Conservation (phyloP, 257 asterid species). For the Solanum virginianum region DNA sequence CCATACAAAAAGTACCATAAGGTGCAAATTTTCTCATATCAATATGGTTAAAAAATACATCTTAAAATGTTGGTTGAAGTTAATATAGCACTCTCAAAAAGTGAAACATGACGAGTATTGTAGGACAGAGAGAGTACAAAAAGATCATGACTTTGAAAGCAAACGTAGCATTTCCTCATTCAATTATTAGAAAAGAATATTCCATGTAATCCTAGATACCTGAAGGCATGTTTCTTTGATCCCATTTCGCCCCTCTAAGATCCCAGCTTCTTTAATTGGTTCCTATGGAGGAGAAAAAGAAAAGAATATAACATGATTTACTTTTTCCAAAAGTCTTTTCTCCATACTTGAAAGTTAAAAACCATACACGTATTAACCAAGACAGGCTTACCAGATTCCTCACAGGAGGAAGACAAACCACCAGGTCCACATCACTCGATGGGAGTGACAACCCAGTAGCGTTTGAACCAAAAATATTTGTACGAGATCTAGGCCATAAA, state of each 20-base stretch:
- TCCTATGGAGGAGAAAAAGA: conserved; percentile 35
- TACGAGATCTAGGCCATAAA: conserved; percentile 98
- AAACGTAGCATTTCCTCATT: background rate
- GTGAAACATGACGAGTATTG: background rate
- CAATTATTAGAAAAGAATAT: background rate
- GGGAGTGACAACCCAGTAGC: conserved; percentile 98
- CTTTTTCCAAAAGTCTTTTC: background rate
- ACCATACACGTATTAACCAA: background rate
- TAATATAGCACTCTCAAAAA: background rate
- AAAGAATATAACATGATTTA: conserved; percentile 2
- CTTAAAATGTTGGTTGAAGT: background rate
- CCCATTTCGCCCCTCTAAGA: conserved; percentile 98
- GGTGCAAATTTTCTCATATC: background rate
- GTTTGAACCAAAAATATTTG: conserved; percentile 84
- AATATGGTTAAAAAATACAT: background rate
- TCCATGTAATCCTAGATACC: conserved; percentile 31
- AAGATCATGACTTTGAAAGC: background rate
- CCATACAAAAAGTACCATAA: background rate
- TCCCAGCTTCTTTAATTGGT: conserved; percentile 99
- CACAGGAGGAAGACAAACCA: conserved; percentile 96
- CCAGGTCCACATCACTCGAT: conserved; percentile 97
- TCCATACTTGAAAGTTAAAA: background rate
- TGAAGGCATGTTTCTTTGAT: conserved; percentile 98
- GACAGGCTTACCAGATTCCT: conserved; percentile 80
- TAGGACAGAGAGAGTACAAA: background rate